These are phyloP conservation scores for Cyclotella kingstonii DNA, from an alignment of 108 stramenopile species.

Conservation along the genomic window DNA sequence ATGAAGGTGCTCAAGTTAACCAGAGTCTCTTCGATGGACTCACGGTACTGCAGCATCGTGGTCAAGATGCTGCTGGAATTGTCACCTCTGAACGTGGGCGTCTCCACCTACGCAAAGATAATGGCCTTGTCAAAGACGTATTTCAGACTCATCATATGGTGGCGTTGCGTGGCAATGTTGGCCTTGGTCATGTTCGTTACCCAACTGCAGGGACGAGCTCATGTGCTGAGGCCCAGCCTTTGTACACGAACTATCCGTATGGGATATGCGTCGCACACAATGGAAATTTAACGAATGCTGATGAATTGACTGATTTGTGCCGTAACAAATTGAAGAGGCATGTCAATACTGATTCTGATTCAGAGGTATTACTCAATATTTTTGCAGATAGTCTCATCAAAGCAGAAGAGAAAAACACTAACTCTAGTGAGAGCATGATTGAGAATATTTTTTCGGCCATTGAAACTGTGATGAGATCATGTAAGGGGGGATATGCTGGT, in stretches of 20 bases:
- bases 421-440: conserved; percentile 30
- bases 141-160: conserved; percentile 96
- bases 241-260: conserved; percentile 98
- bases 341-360: conserved; percentile 97
- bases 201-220: conserved; percentile 92
- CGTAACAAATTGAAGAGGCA: conserved; percentile 63
- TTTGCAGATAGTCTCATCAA: conserved; percentile 91
- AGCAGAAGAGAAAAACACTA: conserved; percentile 25
- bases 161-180: conserved; percentile 87
- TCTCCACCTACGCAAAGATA: conserved; percentile 94
- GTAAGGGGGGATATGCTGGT: conserved; percentile 94
- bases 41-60: conserved; percentile 98
- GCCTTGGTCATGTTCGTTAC: conserved; percentile 96
- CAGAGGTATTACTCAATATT: conserved; percentile 93
- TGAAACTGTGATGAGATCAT: conserved; percentile 76
- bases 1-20: conserved; percentile 83
- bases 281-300: conserved; percentile 96
- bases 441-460: conserved; percentile 77
- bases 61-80: conserved; percentile 99
- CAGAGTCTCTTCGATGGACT: conserved; percentile 97
- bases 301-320: conserved; percentile 60
- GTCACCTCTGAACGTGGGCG: conserved; percentile 83
- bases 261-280: conserved; percentile 98
- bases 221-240: conserved; percentile 93
- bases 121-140: conserved; percentile 96